These are phyloP conservation scores for Tetrahymena borealis DNA, from an alignment of 73 alveolate genomes.

Conservation along the genomic window DNA sequence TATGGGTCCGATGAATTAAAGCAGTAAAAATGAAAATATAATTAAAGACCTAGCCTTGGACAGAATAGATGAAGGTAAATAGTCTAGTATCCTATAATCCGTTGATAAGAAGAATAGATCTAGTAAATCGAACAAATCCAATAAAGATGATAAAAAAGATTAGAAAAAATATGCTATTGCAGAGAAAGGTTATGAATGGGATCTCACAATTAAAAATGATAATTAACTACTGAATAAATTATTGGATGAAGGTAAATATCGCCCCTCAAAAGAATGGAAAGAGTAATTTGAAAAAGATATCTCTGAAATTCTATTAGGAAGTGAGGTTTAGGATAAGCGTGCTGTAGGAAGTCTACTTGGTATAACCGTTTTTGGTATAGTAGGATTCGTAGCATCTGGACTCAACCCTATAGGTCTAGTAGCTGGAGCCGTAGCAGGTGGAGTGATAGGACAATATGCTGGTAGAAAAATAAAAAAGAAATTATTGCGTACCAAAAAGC, in stretches of 20 bases:
- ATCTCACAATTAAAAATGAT: not conserved
- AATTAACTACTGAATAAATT: not conserved
- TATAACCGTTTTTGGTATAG: not conserved
- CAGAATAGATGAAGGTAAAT: too few species aligned
- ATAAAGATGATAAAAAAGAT: not conserved
- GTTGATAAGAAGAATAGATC: too few species aligned
- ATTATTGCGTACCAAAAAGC: not conserved
- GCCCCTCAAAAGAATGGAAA: not conserved
- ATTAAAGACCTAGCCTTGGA: too few species aligned
- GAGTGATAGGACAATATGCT: not conserved
- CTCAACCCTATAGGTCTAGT: not conserved
- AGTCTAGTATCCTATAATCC: too few species aligned
- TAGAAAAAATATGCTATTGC: not conserved
- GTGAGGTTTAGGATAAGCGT: not conserved
- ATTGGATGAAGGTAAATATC: not conserved
- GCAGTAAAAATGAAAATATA: too few species aligned
- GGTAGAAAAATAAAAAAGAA: not conserved
- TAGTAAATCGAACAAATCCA: not conserved
- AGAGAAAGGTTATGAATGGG: not conserved
- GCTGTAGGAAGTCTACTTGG: not conserved
- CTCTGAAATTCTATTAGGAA: not conserved
- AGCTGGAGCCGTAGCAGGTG: not conserved
- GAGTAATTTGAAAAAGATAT: not conserved
- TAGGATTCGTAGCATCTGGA: not conserved
- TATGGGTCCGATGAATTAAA: too few species aligned